Percentiles rank a stretch among this genome's conserved stretches.
phyloP scores from a whole-genome alignment of 257 asterid genomes.

The Ocimum tenuiflorum region DNA sequence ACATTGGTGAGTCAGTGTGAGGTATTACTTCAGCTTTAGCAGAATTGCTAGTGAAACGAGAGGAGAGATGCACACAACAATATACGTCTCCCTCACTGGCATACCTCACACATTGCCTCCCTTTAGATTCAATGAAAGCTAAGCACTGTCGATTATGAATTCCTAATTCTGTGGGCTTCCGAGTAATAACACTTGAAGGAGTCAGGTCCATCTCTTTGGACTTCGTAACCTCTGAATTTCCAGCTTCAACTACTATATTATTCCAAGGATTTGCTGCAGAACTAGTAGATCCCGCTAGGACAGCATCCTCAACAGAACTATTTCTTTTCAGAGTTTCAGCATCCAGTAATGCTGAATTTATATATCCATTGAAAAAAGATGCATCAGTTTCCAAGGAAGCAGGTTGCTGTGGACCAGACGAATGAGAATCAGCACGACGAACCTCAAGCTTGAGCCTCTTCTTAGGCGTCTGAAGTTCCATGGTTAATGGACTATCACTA shows the following conservation, averaged over 20 bases:
- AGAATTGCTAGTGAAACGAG: constrained; percentile 52
- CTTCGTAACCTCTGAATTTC: constrained; percentile 40
- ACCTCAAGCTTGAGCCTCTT: constrained; percentile 96
- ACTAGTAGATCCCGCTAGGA: constrained; percentile 34
- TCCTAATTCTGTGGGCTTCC: constrained; percentile 39
- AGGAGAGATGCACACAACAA: constrained; percentile 89
- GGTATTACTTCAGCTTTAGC: constrained; percentile 44
- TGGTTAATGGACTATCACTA: constrained; percentile 37
- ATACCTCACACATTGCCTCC: constrained; percentile 91
- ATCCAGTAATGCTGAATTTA: constrained; percentile 32
- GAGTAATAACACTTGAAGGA: constrained; percentile 35
- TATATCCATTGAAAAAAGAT: constrained; percentile 36
- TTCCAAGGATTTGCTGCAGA: constrained; percentile 53
- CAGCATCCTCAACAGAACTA: constrained; percentile 27
- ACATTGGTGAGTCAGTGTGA: constrained; percentile 62
- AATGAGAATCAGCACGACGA: constrained; percentile 90
- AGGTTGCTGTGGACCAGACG: constrained; percentile 46
- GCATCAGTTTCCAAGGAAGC: constrained; percentile 46
- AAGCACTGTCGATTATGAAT: constrained; percentile 67
- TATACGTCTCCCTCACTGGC: constrained; percentile 86
- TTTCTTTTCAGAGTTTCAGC: constrained; percentile 37
- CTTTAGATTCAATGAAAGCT: constrained; percentile 87
- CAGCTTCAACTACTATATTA: constrained; percentile 57
- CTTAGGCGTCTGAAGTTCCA: constrained; percentile 52
- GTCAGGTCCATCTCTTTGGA: constrained; percentile 39